phyloP scores from a whole-genome alignment of 2,329 filamentous ascomycete species.

The Rhynchosporium secalis region DNA sequence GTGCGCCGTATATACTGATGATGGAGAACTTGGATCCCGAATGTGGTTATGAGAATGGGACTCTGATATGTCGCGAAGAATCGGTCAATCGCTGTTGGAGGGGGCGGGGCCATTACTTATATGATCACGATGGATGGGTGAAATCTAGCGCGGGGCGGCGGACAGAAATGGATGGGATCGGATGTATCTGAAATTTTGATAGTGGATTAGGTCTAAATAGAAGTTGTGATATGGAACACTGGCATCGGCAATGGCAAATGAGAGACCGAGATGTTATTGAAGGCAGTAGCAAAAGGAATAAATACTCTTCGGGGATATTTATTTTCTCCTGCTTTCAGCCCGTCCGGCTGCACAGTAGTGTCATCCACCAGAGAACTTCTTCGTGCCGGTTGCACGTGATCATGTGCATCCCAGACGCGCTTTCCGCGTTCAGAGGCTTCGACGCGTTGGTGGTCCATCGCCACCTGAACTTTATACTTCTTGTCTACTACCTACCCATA shows the following conservation, averaged over 20 bases:
- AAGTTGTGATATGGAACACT: background rate
- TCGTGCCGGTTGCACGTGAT: background rate
- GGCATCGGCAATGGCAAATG: too few relatives aligned
- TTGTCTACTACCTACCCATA: background rate
- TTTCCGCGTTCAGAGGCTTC: background rate
- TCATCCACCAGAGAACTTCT: conserved; percentile 6
- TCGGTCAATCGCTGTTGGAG: conserved; percentile 26
- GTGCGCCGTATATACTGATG: conserved; percentile 31
- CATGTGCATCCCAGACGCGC: conserved; percentile 13
- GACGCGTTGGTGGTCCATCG: conserved; percentile 21
- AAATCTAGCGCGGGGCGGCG: conserved; percentile 21
- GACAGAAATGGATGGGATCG: background rate
- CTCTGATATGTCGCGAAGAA: conserved; percentile 33
- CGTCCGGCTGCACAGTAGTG: background rate
- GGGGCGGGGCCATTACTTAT: conserved; percentile 23
- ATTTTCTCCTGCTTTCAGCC: conserved; percentile 6
- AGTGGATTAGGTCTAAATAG: background rate
- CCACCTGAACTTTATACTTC: background rate
- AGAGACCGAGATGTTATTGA: background rate
- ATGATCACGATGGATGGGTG: conserved; percentile 6
- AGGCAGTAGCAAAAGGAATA: background rate
- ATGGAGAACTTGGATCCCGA: conserved; percentile 30
- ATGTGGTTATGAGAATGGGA: conserved; percentile 30
- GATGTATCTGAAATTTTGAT: background rate
- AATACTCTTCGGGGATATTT: conserved; percentile 6